A percentile compares a stretch with the other conserved stretches of the same genome.
Conservation (phyloP, 2,329 filamentous ascomycete species). For the Chaetomium globosum region DNA sequence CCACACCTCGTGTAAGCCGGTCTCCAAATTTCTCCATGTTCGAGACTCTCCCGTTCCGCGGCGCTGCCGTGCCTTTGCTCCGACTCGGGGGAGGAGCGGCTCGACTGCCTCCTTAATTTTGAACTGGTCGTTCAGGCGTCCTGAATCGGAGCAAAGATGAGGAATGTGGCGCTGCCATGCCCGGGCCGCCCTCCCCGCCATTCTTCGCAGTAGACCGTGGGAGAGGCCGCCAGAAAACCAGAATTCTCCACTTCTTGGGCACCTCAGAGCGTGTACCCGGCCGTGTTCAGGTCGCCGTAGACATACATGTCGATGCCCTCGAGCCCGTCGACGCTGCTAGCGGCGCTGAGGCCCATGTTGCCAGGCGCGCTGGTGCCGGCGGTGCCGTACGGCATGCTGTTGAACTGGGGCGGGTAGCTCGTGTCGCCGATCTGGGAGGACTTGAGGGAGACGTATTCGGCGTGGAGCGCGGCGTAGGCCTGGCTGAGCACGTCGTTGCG, state of each 20-base stretch:
- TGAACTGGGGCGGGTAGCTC: constrained; percentile 16
- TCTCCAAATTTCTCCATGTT: background rate
- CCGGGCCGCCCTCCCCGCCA: too few species aligned
- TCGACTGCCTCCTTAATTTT: background rate
- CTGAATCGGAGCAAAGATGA: background rate
- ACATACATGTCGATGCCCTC: constrained; percentile 36
- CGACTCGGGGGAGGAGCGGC: background rate
- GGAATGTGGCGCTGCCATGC: background rate
- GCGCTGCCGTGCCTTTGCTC: background rate
- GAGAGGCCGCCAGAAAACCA: background rate
- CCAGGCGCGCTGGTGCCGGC: constrained; percentile 23
- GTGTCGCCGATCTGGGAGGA: constrained; percentile 39
- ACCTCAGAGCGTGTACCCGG: background rate
- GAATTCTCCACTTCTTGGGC: background rate
- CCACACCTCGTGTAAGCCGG: background rate
- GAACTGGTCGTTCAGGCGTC: background rate
- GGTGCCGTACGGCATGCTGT: constrained; percentile 28
- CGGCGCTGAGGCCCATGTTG: constrained; percentile 28
- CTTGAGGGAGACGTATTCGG: constrained; percentile 49
- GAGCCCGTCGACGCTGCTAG: constrained; percentile 34
- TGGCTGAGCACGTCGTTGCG: constrained; percentile 59
- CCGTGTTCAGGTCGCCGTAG: background rate
- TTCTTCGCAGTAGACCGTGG: background rate
- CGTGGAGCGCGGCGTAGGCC: constrained; percentile 56
- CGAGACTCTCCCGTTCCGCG: background rate